phyloP scores from a whole-genome alignment of 2,329 filamentous ascomycete genomes.

The Orbilia ellipsospora region DNA sequence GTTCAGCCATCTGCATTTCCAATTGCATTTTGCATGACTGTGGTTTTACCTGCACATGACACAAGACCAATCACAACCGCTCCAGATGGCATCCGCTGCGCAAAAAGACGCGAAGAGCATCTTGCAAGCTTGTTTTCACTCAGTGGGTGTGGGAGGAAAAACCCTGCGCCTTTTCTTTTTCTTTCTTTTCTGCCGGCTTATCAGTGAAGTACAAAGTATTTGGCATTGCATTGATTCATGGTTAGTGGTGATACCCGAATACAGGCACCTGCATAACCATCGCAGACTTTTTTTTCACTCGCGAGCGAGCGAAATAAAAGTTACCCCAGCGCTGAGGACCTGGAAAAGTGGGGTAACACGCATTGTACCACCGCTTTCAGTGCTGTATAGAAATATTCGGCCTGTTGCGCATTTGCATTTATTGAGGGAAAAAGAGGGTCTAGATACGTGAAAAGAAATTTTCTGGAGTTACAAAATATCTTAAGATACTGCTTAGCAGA shows the following conservation, averaged over 20 bases:
- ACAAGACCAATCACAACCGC: background rate
- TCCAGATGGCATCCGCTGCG: background rate
- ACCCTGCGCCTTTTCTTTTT: no score
- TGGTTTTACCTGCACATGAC: background rate
- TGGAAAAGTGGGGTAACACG: constrained; percentile 19
- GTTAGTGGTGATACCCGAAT: background rate
- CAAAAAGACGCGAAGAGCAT: constrained; percentile 8
- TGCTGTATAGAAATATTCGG: background rate
- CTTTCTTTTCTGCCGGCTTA: no score
- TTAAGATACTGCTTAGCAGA: no score
- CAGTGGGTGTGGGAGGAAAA: no score
- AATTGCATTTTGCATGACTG: constrained; percentile 23
- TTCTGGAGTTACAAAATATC: no score
- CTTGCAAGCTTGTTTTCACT: background rate
- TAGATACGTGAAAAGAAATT: no score
- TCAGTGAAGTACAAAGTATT: background rate
- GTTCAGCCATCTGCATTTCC: constrained; percentile 49
- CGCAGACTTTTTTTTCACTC: constrained; percentile 1
- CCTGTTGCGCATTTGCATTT: background rate
- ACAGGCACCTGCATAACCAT: constrained; percentile 1
- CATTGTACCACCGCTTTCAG: background rate
- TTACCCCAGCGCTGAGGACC: background rate
- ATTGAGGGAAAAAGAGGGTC: no score
- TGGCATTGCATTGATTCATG: background rate
- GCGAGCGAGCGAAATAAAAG: no score